These are phyloP conservation scores for Meyerozyma carpophila DNA, from an alignment of 1,139 yeast genomes.

Conservation along the genomic window DNA sequence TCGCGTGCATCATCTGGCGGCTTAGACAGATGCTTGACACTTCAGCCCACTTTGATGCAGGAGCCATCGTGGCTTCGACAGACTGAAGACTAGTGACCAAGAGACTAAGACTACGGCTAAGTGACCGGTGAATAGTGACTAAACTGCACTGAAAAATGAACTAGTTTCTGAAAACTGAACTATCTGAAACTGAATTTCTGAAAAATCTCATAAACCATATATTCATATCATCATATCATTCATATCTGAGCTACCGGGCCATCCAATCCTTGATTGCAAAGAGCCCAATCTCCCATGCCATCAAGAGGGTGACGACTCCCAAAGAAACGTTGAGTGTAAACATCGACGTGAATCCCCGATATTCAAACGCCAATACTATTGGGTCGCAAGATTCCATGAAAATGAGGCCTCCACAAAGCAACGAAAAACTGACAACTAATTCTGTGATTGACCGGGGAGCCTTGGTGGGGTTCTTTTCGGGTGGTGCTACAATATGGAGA, in stretches of 20 bases:
- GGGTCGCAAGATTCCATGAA: slow-evolving; percentile 92
- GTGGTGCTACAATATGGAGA: slow-evolving; percentile 50
- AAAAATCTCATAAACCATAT: no score
- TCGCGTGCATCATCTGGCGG: no score
- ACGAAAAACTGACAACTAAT: slow-evolving; percentile 67
- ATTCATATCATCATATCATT: no score
- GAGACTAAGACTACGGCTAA: no score
- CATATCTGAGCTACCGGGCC: slow-evolving; percentile 3
- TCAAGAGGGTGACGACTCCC: slow-evolving; percentile 71
- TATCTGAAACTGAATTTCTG: no score
- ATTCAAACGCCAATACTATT: slow-evolving; percentile 75
- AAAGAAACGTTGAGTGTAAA: slow-evolving; percentile 82
- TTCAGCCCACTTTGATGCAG: no score
- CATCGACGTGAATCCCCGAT: slow-evolving; percentile 83
- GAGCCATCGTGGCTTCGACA: no score
- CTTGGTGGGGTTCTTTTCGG: slow-evolving; percentile 28
- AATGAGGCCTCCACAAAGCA: slow-evolving; percentile 82
- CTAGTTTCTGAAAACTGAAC: no score
- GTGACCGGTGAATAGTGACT: no score
- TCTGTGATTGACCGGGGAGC: slow-evolving; percentile 73
- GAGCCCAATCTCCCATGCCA: slow-evolving; percentile 84
- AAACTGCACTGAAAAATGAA: no score
- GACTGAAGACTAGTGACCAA: no score
- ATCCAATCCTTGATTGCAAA: slow-evolving; percentile 60
- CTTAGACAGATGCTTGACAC: no score